Evolutionary conservation across 2,329 filamentous ascomycete genomes (phyloP).

Genomic region (Pochonia chlamydosporia): DNA sequence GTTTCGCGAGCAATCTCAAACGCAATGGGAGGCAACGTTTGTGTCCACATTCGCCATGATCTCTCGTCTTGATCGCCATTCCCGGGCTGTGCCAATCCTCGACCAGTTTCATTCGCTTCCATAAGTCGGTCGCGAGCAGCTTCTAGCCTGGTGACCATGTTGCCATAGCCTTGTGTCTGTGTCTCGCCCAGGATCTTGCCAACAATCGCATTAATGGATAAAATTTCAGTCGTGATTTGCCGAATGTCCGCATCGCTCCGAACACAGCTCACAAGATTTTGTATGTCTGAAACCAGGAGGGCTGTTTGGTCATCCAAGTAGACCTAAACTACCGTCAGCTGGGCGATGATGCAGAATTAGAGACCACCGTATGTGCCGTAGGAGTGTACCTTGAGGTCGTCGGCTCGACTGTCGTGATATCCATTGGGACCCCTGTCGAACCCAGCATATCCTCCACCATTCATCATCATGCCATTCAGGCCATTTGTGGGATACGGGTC

Average conservation of each 20-base stretch:
- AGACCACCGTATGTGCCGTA: slow-evolving; percentile 12
- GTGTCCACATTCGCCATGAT: slow-evolving; percentile 59
- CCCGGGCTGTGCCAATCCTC: slow-evolving; percentile 49
- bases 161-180: slow-evolving; percentile 46
- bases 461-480: slow-evolving; percentile 25
- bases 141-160: slow-evolving; percentile 51
- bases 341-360: slow-evolving; percentile 6
- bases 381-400: slow-evolving; percentile 42
- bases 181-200: slow-evolving; percentile 64
- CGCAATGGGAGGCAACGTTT: slow-evolving; percentile 73
- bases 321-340: slow-evolving; percentile 39
- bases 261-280: slow-evolving; percentile 70
- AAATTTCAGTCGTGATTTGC: slow-evolving; percentile 64
- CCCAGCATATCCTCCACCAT: slow-evolving; percentile 29
- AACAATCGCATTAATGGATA: slow-evolving; percentile 64
- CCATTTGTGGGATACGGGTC: slow-evolving; percentile 33
- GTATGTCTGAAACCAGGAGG: slow-evolving; percentile 71
- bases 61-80: slow-evolving; percentile 41
- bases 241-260: slow-evolving; percentile 58
- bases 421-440: slow-evolving; percentile 34
- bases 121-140: slow-evolving; percentile 61
- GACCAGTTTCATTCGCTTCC: slow-evolving; percentile 55
- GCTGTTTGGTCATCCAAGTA: slow-evolving; percentile 82
- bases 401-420: slow-evolving; percentile 35
- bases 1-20: slow-evolving; percentile 80